phyloP scores from a whole-genome alignment of 2,329 filamentous ascomycete species.

The Aspergillus ibericus region DNA sequence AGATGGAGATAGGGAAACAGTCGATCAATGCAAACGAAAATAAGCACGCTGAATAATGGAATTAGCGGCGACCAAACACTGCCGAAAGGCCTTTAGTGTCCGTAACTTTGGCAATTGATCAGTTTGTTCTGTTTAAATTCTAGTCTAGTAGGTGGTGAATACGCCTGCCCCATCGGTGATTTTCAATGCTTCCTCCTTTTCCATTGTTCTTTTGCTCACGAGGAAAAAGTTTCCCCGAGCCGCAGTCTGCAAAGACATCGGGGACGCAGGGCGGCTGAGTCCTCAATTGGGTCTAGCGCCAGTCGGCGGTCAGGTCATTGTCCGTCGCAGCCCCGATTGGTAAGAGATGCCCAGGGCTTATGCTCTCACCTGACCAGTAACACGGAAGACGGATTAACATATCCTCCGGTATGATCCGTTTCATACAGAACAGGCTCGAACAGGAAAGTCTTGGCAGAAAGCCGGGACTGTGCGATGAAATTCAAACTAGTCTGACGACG shows the following conservation, averaged over 20 bases:
- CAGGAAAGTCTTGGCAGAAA: slow-evolving; percentile 35
- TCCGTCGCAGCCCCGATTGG: not conserved
- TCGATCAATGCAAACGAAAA: slow-evolving; percentile 3
- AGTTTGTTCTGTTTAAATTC: not conserved
- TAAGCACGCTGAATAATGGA: slow-evolving; percentile 11
- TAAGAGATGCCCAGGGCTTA: slow-evolving; percentile 22
- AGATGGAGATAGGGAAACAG: slow-evolving; percentile 17
- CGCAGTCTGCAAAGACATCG: not conserved
- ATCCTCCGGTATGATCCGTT: slow-evolving; percentile 22
- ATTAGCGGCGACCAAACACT: not conserved
- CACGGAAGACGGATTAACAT: slow-evolving; percentile 27
- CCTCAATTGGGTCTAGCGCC: not conserved
- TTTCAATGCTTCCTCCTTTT: not conserved
- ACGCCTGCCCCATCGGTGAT: not conserved
- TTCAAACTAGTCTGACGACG: slow-evolving; percentile 35
- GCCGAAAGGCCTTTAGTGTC: not conserved
- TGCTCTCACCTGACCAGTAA: slow-evolving; percentile 23
- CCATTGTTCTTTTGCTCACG: not conserved
- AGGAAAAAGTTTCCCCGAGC: slow-evolving; percentile 5
- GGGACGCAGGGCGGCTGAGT: not conserved
- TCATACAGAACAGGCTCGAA: slow-evolving; percentile 24
- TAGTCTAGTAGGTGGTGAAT: not conserved
- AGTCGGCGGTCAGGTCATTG: slow-evolving; percentile 3
- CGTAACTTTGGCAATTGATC: not conserved
- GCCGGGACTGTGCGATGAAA: slow-evolving; percentile 44